phyloP scores from a whole-genome alignment of 148 eudicot species.

The Heliamphora exappendiculata region DNA sequence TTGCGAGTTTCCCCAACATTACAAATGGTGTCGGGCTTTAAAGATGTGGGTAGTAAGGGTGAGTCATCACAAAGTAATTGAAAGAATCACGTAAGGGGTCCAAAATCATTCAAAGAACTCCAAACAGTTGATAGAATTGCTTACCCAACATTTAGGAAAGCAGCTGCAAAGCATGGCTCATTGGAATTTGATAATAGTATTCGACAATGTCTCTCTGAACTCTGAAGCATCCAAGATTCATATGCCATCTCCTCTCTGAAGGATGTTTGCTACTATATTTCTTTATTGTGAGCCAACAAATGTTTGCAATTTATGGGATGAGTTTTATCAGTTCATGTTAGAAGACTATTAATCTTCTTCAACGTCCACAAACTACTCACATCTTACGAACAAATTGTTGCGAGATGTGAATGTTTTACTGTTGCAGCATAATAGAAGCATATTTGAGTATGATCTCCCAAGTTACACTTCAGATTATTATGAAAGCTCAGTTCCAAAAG shows the following conservation, averaged over 20 bases:
- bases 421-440: not conserved
- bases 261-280: too few species aligned
- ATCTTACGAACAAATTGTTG: not conserved
- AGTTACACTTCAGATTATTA: not conserved
- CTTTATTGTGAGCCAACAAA: too few species aligned
- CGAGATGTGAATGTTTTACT: not conserved
- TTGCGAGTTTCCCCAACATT: too few species aligned
- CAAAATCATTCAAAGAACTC: too few species aligned
- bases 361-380: not conserved
- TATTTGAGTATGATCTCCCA: not conserved
- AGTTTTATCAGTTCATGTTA: not conserved
- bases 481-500: not conserved
- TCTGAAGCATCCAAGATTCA: too few species aligned
- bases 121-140: too few species aligned
- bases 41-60: too few species aligned
- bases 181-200: not conserved
- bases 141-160: not conserved
- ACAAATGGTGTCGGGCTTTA: too few species aligned
- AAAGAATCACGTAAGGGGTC: too few species aligned
- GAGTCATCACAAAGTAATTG: not conserved
- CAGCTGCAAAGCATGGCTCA: not conserved
- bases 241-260: too few species aligned
- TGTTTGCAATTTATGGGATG: not conserved
- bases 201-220: too few species aligned
- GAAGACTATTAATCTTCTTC: not conserved